Evolutionary conservation across 148 eudicot species (phyloP), one percentile per base, ranked within the genome.

Genomic region (Rhododendron ovatum): DNA sequence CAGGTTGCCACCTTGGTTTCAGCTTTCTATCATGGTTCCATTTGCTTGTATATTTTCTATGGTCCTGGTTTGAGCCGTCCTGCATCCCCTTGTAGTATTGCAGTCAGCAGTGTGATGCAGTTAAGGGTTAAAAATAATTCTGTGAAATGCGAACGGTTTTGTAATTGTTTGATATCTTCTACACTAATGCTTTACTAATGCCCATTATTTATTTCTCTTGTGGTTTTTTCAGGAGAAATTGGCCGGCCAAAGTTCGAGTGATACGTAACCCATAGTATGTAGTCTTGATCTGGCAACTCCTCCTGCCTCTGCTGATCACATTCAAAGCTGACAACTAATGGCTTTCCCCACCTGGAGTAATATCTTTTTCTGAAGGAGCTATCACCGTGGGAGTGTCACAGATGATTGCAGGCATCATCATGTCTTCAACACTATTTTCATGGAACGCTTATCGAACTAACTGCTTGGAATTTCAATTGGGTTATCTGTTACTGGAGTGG

Each of bases 181-280:
- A 30, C 61, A 22, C 61, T 47, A 7, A 47, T 87, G 13, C 55
- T 9, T 6, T 47, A 26, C 59, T 86, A 24, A 37, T 28, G 80
- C 37, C 69, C 55, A 39, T n/a, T n/a, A 30, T 51, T 48, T 84
- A 47, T 61, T 43, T 71, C 24, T 39, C 51, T 50, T 74, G 61
- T 86, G 81, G 47, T 83, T 82, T 67, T 88, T 61, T 85, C 92
- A 92, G 96, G 93, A 92, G 79, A 90, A 90, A 35, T 86, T 92
- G 83, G 94, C 92, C 51, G 89, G 90, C 10, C 85, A 86, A 22
- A 92, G 85, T 69, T 74, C 39, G 48, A 48, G 69, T 37, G 53
- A 65, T 79, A 33, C 33, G 77, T 22, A 18, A 30, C 41, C 7
- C 9, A 24, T 26, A 35, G 45, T 85, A 12, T 33, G 28, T 10